A percentile compares a stretch with the other conserved stretches of the same genome.
Evolutionary conservation across 108 stramenopile species (phyloP).

Genomic region (Mayamaea pseudoterrestris): DNA sequence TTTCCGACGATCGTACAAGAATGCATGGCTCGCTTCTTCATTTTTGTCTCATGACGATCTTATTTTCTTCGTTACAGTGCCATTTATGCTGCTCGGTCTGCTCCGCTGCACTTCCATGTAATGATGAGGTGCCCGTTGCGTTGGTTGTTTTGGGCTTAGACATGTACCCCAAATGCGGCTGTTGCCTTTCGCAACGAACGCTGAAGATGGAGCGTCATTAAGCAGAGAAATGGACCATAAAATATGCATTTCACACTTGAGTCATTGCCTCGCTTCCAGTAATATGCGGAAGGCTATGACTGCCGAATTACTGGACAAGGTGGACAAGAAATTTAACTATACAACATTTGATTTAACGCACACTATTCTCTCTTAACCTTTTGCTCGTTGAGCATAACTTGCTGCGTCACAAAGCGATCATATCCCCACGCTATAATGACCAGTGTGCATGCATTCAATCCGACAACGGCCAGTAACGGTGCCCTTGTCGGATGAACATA

Average conservation of each 20-base stretch:
- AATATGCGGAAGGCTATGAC: no score
- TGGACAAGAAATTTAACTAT: no score
- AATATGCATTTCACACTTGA: no score
- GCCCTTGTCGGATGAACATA: conserved; percentile 32
- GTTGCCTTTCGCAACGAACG: conserved; percentile 6
- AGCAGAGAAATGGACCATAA: no score
- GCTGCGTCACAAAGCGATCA: conserved; percentile 1
- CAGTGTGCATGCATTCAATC: conserved; percentile 17
- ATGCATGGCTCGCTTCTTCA: no score
- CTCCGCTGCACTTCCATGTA: conserved; percentile 56
- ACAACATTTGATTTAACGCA: no score
- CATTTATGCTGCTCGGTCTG: conserved; percentile 48
- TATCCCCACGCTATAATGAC: not conserved
- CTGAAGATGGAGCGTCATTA: no score
- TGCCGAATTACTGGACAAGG: no score
- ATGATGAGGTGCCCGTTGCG: conserved; percentile 60
- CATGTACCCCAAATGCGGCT: conserved; percentile 8
- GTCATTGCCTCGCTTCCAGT: no score
- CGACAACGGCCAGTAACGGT: conserved; percentile 46
- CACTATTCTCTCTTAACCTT: no score
- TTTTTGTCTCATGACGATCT: no score
- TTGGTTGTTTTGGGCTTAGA: conserved; percentile 38
- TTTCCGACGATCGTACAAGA: conserved; percentile 31
- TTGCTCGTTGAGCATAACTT: not conserved
- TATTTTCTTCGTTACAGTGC: no score